These are phyloP conservation scores for Beta macrorhiza DNA, from an alignment of 179 eudicot species.

Conservation along the genomic window DNA sequence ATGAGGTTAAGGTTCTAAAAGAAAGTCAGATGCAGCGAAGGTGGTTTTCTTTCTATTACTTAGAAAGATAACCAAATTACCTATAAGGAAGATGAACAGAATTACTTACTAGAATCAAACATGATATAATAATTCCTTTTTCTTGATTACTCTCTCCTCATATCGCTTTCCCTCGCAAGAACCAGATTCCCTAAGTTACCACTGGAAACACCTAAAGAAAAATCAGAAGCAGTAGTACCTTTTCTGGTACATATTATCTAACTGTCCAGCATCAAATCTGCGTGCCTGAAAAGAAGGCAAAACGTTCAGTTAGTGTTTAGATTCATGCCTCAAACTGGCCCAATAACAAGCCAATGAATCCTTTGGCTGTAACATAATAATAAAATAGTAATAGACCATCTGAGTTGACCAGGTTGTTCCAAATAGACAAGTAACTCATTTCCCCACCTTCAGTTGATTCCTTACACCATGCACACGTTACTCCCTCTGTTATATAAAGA, in stretches of 20 bases:
- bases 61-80: no score
- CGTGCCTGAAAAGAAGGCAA: constrained; percentile 59
- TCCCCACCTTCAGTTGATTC: background rate
- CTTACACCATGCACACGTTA: background rate
- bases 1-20: no score
- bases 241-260: constrained; percentile 86
- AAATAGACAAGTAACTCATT: background rate
- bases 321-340: constrained; percentile 3
- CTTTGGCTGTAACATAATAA: background rate
- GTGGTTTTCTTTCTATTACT: no score
- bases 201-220: background rate
- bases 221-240: constrained; percentile 42
- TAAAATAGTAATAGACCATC: background rate
- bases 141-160: no score
- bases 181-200: background rate
- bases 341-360: background rate
- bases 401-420: background rate
- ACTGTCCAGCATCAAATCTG: constrained; percentile 61
- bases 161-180: no score
- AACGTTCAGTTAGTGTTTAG: constrained; percentile 12
- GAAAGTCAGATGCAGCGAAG: no score
- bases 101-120: background rate
- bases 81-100: background rate
- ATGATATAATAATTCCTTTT: no score
- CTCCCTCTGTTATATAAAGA: background rate